Conservation (phyloP, 495 filamentous ascomycete species). For the Tuber umbilicatum region DNA sequence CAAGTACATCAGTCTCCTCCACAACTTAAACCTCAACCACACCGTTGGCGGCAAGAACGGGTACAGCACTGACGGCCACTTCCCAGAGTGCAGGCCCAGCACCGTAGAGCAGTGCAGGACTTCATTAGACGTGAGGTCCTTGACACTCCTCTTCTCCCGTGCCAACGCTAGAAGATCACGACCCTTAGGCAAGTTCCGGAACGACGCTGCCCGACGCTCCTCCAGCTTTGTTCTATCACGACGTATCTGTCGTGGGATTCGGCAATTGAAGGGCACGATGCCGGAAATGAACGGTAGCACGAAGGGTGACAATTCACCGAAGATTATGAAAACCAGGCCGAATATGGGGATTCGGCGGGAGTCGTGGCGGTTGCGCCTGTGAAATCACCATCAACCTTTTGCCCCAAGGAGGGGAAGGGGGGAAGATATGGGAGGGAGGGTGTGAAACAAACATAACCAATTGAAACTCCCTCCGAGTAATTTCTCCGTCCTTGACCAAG, state of each 20-base stretch:
- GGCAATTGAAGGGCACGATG: conserved; percentile 70
- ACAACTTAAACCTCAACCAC: conserved; percentile 36
- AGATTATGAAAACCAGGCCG: conserved; percentile 61
- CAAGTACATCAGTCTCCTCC: conserved; percentile 33
- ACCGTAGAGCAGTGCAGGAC: conserved; percentile 42
- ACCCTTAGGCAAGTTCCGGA: conserved; percentile 40
- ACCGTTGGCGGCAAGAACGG: conserved; percentile 39
- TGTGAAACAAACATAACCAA: conserved; percentile 46
- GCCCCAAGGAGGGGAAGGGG: background rate
- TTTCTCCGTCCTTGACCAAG: conserved; percentile 34
- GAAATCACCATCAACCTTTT: background rate
- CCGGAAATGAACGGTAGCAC: conserved; percentile 59
- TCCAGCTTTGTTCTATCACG: conserved; percentile 51
- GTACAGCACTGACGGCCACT: conserved; percentile 41
- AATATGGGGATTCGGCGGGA: conserved; percentile 69
- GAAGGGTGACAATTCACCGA: conserved; percentile 78
- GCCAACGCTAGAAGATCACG: conserved; percentile 7
- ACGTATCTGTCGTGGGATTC: conserved; percentile 65
- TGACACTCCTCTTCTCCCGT: conserved; percentile 42
- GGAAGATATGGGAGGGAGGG: background rate
- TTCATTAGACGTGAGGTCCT: conserved; percentile 51
- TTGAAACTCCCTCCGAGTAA: conserved; percentile 59
- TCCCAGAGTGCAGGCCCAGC: conserved; percentile 25
- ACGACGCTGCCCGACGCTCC: conserved; percentile 46
- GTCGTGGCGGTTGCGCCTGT: conserved; percentile 57